Conservation (phyloP, 2,329 filamentous ascomycete species). For the Furcasterigmium sp. region DNA sequence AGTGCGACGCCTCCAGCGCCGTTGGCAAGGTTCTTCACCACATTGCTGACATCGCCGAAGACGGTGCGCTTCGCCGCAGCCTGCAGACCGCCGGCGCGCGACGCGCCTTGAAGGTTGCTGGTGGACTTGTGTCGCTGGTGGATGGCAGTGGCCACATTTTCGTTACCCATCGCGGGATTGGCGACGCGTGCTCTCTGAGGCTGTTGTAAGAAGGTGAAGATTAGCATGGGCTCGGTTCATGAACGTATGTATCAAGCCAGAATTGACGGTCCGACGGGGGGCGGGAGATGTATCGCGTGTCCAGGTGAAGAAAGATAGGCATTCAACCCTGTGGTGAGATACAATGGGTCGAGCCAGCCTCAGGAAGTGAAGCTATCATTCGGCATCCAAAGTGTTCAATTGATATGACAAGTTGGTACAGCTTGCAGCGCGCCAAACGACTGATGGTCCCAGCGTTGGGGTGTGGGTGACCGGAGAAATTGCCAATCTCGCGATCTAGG, state of each 20-base stretch:
- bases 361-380: too few species aligned
- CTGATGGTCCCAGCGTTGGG: too few species aligned
- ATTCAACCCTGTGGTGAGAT: too few species aligned
- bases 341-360: too few species aligned
- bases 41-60: slow-evolving; percentile 81
- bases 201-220: slow-evolving; percentile 15
- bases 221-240: too few species aligned
- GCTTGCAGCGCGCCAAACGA: too few species aligned
- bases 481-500: slow-evolving; percentile 1
- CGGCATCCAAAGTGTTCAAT: too few species aligned
- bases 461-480: not conserved
- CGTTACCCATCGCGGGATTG: slow-evolving; percentile 55
- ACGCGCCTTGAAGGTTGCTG: slow-evolving; percentile 48
- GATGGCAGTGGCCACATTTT: slow-evolving; percentile 60
- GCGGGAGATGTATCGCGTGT: too few species aligned
- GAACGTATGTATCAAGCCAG: too few species aligned
- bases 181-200: slow-evolving; percentile 41
- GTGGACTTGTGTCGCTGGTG: slow-evolving; percentile 83
- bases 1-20: slow-evolving; percentile 16
- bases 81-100: slow-evolving; percentile 52
- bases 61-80: slow-evolving; percentile 68
- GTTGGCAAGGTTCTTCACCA: slow-evolving; percentile 28
- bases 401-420: too few species aligned
- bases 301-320: too few species aligned
- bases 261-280: too few species aligned